These are phyloP conservation scores for Kickxella alabastrina DNA, from an alignment of 192 early-diverging fungal species.

Conservation along the genomic window DNA sequence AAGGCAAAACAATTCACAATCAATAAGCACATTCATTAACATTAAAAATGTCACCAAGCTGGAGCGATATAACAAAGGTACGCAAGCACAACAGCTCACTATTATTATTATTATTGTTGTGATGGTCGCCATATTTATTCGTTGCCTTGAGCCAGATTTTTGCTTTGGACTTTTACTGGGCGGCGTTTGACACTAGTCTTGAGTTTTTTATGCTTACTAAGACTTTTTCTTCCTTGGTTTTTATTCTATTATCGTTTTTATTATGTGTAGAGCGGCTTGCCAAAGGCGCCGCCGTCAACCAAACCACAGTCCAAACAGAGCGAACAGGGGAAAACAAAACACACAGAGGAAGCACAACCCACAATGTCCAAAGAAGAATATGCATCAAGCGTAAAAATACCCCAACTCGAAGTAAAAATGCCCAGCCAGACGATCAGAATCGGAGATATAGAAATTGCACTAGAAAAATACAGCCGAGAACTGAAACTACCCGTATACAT, in stretches of 20 bases:
- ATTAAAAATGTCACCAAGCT: neutral
- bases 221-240: neutral
- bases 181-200: too few species aligned
- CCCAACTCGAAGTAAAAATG: neutral
- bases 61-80: conserved; percentile 7
- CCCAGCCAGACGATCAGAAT: conserved; percentile 12
- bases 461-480: neutral
- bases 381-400: conserved; percentile 1
- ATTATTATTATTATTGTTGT: neutral
- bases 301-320: neutral
- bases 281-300: neutral
- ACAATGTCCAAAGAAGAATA: conserved; percentile 2
- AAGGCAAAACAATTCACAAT: too few species aligned
- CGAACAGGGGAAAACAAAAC: conserved; percentile 1
- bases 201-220: neutral
- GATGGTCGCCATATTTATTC: neutral
- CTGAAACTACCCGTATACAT: conserved; percentile 15
- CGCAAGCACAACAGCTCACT: too few species aligned
- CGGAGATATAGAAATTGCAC: conserved; percentile 19
- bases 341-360: neutral
- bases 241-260: neutral
- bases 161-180: too few species aligned
- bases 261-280: neutral
- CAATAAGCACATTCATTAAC: too few species aligned
- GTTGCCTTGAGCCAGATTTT: too few species aligned